Evolutionary conservation across 2,329 filamentous ascomycete genomes (phyloP).

Genomic region (Colletotrichum tropicicola): DNA sequence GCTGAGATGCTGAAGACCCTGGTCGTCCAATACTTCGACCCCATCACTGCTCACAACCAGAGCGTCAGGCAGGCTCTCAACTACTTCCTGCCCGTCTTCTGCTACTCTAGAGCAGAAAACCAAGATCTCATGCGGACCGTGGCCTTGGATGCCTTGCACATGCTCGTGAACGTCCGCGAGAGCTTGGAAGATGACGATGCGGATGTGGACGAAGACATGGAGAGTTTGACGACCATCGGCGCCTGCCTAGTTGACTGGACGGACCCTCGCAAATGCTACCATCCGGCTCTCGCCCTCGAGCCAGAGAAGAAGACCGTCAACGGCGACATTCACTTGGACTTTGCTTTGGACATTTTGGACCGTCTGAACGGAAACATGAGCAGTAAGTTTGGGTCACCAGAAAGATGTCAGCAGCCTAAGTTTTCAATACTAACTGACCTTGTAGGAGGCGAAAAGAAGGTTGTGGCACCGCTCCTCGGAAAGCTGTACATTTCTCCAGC

Average conservation of each 20-base stretch:
- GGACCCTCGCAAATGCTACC: constrained; percentile 83
- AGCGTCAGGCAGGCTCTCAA: constrained; percentile 86
- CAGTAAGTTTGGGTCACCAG: constrained; percentile 63
- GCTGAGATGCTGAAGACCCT: constrained; percentile 85
- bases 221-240: constrained; percentile 79
- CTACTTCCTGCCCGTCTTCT: constrained; percentile 96
- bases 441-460: constrained; percentile 86
- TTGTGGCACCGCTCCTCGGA: constrained; percentile 77
- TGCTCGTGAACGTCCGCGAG: constrained; percentile 77
- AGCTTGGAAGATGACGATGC: constrained; percentile 79
- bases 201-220: constrained; percentile 80
- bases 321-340: constrained; percentile 81
- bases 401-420: not conserved
- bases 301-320: constrained; percentile 72
- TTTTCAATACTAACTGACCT: constrained; percentile 38
- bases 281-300: constrained; percentile 58
- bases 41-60: constrained; percentile 81
- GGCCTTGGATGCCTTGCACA: constrained; percentile 77
- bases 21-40: constrained; percentile 89
- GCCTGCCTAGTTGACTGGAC: constrained; percentile 94
- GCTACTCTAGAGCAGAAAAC: constrained; percentile 84
- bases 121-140: constrained; percentile 83
- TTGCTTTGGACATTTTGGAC: constrained; percentile 82
- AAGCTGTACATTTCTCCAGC: constrained; percentile 83
- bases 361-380: constrained; percentile 72